Conservation (phyloP, 352 stramenopile species). For the Phytophthora tentaculata region DNA sequence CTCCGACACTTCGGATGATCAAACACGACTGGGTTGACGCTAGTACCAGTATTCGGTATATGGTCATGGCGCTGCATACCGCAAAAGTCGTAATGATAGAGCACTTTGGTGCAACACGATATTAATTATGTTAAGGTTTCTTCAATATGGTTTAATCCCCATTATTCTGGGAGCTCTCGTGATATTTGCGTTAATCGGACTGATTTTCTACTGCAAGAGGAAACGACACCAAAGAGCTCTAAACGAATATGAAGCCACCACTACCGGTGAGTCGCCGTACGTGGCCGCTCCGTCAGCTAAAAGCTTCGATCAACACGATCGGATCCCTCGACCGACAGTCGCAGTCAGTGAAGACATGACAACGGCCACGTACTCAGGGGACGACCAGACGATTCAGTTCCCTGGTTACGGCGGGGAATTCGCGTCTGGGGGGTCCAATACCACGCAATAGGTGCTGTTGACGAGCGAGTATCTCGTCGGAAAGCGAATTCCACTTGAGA, state of each 20-base stretch:
- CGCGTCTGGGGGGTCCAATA: neutral
- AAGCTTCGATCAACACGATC: constrained; percentile 18
- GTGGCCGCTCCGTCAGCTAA: constrained; percentile 9
- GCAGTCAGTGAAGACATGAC: constrained; percentile 26
- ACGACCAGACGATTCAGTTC: constrained; percentile 27
- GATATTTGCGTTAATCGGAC: neutral
- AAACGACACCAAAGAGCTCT: constrained; percentile 1
- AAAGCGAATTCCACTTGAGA: constrained; percentile 34
- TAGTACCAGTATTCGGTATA: constrained; percentile 15
- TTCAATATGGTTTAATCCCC: too few relatives aligned
- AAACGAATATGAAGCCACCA: constrained; percentile 2
- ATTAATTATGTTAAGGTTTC: too few relatives aligned
- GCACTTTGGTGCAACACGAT: too few relatives aligned
- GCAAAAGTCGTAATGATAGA: too few relatives aligned
- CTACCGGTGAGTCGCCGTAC: constrained; percentile 12
- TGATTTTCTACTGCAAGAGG: constrained; percentile 22
- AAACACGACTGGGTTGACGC: constrained; percentile 24
- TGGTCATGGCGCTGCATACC: constrained; percentile 34
- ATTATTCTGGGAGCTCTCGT: constrained; percentile 19
- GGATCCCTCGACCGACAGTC: constrained; percentile 14
- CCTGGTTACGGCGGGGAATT: constrained; percentile 17
- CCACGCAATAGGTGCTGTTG: constrained; percentile 20
- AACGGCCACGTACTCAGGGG: constrained; percentile 8
- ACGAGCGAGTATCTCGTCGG: constrained; percentile 20
- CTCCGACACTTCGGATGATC: constrained; percentile 12